Percentiles rank a stretch among this genome's conserved stretches.
These are phyloP conservation scores for Nemania abortiva DNA, from an alignment of 2,329 filamentous ascomycete genomes.

Conservation along the genomic window DNA sequence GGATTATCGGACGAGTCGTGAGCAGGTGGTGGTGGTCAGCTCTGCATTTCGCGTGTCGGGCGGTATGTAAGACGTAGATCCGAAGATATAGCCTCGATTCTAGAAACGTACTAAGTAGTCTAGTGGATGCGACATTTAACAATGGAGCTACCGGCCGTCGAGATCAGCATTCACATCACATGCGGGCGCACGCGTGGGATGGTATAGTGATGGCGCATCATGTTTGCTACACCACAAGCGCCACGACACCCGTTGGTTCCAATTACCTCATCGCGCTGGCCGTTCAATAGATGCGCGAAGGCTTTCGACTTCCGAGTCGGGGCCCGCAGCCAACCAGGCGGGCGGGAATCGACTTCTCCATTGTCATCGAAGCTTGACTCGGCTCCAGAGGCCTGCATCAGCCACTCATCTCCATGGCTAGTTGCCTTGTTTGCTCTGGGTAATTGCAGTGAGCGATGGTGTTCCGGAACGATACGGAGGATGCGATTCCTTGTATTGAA, in stretches of 20 bases:
- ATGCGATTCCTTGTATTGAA: not conserved
- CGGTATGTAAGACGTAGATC: not conserved
- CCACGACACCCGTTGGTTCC: constrained; percentile 26
- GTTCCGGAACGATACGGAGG: constrained; percentile 13
- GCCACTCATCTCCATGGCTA: constrained; percentile 31
- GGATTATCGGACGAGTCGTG: no score
- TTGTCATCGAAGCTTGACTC: constrained; percentile 23
- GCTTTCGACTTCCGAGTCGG: constrained; percentile 42
- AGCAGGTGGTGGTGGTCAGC: not conserved
- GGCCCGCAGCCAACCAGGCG: constrained; percentile 27
- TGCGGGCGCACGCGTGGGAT: constrained; percentile 22
- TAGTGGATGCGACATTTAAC: no score
- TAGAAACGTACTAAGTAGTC: not conserved
- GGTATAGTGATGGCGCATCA: not conserved
- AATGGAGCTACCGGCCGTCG: constrained; percentile 13
- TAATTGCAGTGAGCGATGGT: constrained; percentile 38
- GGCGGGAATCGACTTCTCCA: constrained; percentile 1
- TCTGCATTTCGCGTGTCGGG: constrained; percentile 4
- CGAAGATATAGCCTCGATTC: constrained; percentile 8
- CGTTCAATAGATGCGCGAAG: constrained; percentile 41
- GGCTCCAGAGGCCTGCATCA: constrained; percentile 14
- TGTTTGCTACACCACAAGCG: constrained; percentile 45
- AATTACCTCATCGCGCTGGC: constrained; percentile 21
- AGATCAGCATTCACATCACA: constrained; percentile 7
- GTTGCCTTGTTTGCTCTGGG: constrained; percentile 43